These are phyloP conservation scores for Fusarium goolgardi DNA, from an alignment of 2,329 filamentous ascomycete species.

Conservation along the genomic window DNA sequence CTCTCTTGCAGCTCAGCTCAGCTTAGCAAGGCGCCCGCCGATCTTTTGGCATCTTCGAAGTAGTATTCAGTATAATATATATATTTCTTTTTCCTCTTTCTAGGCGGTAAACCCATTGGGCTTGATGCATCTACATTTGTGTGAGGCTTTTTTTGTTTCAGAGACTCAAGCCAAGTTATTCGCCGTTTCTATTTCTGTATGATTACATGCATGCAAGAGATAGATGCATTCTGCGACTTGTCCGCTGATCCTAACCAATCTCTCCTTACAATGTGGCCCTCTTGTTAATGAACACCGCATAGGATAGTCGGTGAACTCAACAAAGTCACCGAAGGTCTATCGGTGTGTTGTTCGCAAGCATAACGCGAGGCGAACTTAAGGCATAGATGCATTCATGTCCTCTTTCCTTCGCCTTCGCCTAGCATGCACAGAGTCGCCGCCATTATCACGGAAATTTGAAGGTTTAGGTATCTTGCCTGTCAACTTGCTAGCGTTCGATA, in stretches of 20 bases:
- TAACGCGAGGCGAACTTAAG: not conserved
- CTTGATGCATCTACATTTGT: not conserved
- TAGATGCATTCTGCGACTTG: not conserved
- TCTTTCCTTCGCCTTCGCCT: slow-evolving; percentile 1
- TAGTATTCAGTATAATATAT: not conserved
- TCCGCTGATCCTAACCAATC: slow-evolving; percentile 13
- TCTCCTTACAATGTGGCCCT: slow-evolving; percentile 21
- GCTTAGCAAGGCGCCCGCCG: slow-evolving; percentile 26
- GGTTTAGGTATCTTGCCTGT: slow-evolving; percentile 1
- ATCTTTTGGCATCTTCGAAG: slow-evolving; percentile 4
- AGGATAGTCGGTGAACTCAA: slow-evolving; percentile 31
- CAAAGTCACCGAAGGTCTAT: slow-evolving; percentile 20
- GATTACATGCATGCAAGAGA: slow-evolving; percentile 1
- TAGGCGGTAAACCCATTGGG: not conserved
- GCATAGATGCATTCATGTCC: slow-evolving; percentile 7
- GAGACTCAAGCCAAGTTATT: slow-evolving; percentile 4
- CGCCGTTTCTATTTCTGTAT: not conserved
- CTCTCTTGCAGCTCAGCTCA: slow-evolving; percentile 33
- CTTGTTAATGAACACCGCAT: slow-evolving; percentile 4
- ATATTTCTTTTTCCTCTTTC: not conserved
- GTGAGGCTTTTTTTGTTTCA: slow-evolving; percentile 18
- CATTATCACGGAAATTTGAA: not conserved
- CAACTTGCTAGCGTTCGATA: slow-evolving; percentile 24
- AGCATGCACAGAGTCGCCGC: not conserved
- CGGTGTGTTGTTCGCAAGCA: slow-evolving; percentile 10